Percentiles rank a stretch among this genome's conserved stretches.
Conservation (phyloP, 2,329 filamentous ascomycete species). For the Pseudocercospora eumusae region DNA sequence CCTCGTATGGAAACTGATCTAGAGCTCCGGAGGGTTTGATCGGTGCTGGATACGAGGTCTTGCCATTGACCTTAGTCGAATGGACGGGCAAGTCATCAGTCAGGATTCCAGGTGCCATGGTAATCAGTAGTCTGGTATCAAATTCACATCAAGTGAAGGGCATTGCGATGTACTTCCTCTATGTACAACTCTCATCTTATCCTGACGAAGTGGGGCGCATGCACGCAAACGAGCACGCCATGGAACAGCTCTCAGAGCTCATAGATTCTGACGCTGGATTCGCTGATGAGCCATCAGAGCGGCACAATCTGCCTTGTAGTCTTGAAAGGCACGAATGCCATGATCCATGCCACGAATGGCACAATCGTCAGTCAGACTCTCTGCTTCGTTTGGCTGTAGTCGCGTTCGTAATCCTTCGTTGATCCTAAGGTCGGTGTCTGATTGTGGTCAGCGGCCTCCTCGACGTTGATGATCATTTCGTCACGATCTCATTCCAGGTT, state of each 20-base stretch:
- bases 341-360: background rate
- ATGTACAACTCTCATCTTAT: background rate
- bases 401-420: too few relatives aligned
- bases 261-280: background rate
- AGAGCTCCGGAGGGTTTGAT: slow-evolving; percentile 47
- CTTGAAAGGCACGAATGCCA: background rate
- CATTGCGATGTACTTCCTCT: background rate
- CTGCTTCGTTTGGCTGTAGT: background rate
- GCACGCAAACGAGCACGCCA: slow-evolving; percentile 2
- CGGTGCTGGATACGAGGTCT: slow-evolving; percentile 38
- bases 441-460: too few relatives aligned
- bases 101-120: slow-evolving; percentile 26
- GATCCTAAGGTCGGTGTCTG: background rate
- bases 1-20: slow-evolving; percentile 57
- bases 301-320: background rate
- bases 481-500: too few relatives aligned
- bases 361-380: background rate
- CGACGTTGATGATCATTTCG: too few relatives aligned
- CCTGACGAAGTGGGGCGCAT: background rate
- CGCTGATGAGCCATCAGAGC: background rate
- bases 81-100: slow-evolving; percentile 18
- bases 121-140: background rate
- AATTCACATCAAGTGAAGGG: background rate
- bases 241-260: slow-evolving; percentile 1
- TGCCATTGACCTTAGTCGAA: slow-evolving; percentile 2